These are phyloP conservation scores for Barnettozyma sp. DNA, from an alignment of 805 yeast genomes.

Conservation along the genomic window DNA sequence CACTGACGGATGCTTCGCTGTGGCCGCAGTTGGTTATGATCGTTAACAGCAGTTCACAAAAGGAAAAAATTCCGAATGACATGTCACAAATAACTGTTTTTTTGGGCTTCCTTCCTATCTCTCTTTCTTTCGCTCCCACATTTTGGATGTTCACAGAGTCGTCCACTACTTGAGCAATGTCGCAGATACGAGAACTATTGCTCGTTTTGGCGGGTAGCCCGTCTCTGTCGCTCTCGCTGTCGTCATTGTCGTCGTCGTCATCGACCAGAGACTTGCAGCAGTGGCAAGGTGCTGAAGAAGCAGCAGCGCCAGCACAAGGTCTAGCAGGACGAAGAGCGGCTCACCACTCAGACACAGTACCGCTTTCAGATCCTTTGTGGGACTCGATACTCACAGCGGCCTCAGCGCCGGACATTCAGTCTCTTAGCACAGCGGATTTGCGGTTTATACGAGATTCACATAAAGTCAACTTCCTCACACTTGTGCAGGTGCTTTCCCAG, in stretches of 20 bases:
- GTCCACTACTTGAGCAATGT: no score
- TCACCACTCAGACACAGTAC: constrained; percentile 1
- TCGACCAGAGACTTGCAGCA: not conserved
- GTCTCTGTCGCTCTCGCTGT: not conserved
- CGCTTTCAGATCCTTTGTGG: constrained; percentile 34
- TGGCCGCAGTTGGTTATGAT: no score
- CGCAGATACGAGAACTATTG: constrained; percentile 1
- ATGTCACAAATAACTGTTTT: no score
- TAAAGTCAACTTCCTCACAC: constrained; percentile 46
- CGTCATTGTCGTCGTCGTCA: not conserved
- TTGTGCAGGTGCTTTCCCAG: constrained; percentile 37
- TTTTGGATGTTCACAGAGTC: no score
- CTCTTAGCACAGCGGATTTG: constrained; percentile 52
- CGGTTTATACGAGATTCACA: constrained; percentile 53
- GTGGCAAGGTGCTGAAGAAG: no score
- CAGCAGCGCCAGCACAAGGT: no score
- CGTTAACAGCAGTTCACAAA: no score
- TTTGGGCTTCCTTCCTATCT: no score
- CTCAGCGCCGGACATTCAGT: constrained; percentile 49
- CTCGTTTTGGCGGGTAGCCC: constrained; percentile 2
- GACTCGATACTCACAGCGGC: constrained; percentile 23
- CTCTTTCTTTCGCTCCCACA: no score
- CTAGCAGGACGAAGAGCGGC: no score
- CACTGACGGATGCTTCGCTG: no score
- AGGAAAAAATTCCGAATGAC: no score